Evolutionary conservation across 2,329 filamentous ascomycete species (phyloP).

Genomic region (Salinomyces thailandicus): DNA sequence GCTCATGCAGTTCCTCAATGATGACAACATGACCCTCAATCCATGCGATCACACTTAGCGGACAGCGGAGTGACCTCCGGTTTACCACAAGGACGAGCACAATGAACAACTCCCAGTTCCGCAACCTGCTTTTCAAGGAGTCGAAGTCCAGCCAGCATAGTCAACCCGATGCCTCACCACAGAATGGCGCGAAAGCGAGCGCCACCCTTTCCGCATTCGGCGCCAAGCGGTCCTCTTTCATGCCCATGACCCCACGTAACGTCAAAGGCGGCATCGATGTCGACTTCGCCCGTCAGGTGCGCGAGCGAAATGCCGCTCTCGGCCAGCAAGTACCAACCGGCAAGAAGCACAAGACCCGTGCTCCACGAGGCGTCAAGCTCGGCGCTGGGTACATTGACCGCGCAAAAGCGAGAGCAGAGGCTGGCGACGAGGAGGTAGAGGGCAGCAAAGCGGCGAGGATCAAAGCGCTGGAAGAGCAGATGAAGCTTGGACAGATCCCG

Average conservation of each 20-base stretch:
- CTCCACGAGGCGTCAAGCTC: slow-evolving; percentile 73
- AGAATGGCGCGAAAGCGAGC: slow-evolving; percentile 15
- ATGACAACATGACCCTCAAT: no score
- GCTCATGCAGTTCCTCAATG: no score
- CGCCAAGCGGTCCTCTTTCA: slow-evolving; percentile 33
- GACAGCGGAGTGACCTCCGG: no score
- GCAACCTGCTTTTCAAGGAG: slow-evolving; percentile 54
- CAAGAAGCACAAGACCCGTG: slow-evolving; percentile 62
- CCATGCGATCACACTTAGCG: no score
- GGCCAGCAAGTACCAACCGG: slow-evolving; percentile 33
- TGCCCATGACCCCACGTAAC: slow-evolving; percentile 86
- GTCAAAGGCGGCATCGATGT: slow-evolving; percentile 43
- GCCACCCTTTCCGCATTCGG: slow-evolving; percentile 27
- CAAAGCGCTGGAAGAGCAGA: slow-evolving; percentile 54
- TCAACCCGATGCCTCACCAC: slow-evolving; percentile 24
- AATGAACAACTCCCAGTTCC: slow-evolving; percentile 97
- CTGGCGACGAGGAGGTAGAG: slow-evolving; percentile 40
- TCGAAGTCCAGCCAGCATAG: slow-evolving; percentile 41
- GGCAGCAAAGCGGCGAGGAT: slow-evolving; percentile 53
- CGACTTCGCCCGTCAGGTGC: slow-evolving; percentile 76
- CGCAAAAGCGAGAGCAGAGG: slow-evolving; percentile 50
- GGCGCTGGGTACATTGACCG: slow-evolving; percentile 77
- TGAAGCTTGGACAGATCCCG: slow-evolving; percentile 78
- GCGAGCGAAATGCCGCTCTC: slow-evolving; percentile 51
- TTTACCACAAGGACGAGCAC: no score